Evolutionary conservation across 805 yeast species (phyloP), one percentile per base, ranked within the genome.

Genomic region (Ogataea wickerhamii): DNA sequence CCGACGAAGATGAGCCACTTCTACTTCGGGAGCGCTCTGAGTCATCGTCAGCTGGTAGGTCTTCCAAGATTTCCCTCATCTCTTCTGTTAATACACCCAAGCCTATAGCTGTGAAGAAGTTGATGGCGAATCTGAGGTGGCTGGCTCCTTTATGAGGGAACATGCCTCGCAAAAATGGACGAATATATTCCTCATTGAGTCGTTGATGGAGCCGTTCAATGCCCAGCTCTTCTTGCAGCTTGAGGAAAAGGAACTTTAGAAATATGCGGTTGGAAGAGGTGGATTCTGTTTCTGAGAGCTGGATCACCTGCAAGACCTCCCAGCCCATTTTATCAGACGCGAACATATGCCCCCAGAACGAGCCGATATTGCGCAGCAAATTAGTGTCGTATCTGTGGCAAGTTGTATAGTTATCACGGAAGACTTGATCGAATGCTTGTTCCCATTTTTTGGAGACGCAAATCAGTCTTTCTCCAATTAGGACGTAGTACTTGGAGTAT

Each of bases 31-130:
- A 27, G 8, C 32, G 49, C 13, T 44, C 45, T 28, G 39, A 45
- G 28, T 48, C 53, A 11, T 45, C 45, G 12, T 51, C 53, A 3
- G 51, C 37, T 18, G 61, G 58, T 18, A 58, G 28, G 12, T 41
- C 39, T 29, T 50, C 37, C 18, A 59, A 43, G 2, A 30, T 35
- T 4, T 66, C 71, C 62, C 98, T 74, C 94, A 89, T 83, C 1
- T 66, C 74, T 26, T 87, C 95, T 0, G 98, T 89, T 40, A 91
- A 57, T 2, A 73, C 71, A 31, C 97, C 97, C 34, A 91, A 58
- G 0, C 94, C 94, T 44, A 91, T 87, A 1, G 97, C 96, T 0
- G 97, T 91, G 60, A 91, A 91, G 57, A 73, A 91, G 55, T 91
- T 91, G 55, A 88, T 87, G 2, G 94, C 73, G 56, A 89, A 91